A percentile compares a stretch with the other conserved stretches of the same genome.
Conservation (phyloP, 2,329 filamentous ascomycete species). For the Verticillium alfalfae region DNA sequence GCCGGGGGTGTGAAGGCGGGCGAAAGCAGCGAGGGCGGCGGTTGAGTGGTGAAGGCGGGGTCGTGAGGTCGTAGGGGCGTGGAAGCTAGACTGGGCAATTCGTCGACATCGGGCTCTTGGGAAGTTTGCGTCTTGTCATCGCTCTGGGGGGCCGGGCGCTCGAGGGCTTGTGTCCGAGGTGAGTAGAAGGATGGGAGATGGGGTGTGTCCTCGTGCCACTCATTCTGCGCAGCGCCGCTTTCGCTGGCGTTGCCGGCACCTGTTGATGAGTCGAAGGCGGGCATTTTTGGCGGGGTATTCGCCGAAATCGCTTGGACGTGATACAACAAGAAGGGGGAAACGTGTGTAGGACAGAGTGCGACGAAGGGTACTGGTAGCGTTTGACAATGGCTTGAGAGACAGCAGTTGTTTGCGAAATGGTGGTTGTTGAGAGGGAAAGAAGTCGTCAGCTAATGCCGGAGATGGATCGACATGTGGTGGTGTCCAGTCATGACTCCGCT, state of each 20-base stretch:
- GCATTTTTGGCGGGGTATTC: conserved; percentile 4
- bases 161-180: conserved; percentile 26
- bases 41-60: conserved; percentile 13
- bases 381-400: background rate
- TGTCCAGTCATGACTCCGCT: background rate
- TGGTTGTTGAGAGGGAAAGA: background rate
- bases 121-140: conserved; percentile 5
- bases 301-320: background rate
- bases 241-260: background rate
- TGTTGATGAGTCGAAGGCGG: conserved; percentile 17
- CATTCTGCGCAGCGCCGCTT: conserved; percentile 9
- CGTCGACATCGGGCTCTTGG: conserved; percentile 6
- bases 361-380: background rate
- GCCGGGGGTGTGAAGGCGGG: conserved; percentile 74
- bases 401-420: background rate
- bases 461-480: background rate
- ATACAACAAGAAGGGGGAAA: background rate
- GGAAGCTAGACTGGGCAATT: background rate
- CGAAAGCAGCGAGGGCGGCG: conserved; percentile 70
- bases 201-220: conserved; percentile 23
- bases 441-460: background rate
- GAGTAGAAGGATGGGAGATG: conserved; percentile 43
- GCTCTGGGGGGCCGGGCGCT: conserved; percentile 8
- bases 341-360: background rate
- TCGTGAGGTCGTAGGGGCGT: conserved; percentile 6